Conservation (phyloP, 208 protist species). For the Trypanosoma boissoni region DNA sequence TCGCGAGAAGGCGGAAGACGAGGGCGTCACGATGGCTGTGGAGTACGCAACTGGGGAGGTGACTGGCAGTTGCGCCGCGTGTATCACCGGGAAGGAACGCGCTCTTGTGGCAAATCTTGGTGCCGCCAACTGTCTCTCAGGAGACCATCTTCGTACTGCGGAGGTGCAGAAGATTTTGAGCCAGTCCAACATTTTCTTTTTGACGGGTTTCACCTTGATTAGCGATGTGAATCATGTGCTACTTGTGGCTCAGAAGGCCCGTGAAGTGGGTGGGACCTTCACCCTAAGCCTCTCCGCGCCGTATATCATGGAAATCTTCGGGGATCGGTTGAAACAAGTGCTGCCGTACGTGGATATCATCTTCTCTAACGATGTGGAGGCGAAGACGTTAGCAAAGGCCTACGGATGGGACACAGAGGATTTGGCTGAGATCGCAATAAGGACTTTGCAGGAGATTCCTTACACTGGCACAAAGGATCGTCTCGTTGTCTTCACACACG, state of each 20-base stretch:
- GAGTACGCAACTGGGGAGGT: conserved; percentile 82
- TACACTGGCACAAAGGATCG: conserved; percentile 84
- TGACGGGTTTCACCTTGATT: conserved; percentile 96
- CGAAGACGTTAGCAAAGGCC: conserved; percentile 64
- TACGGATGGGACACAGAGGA: conserved; percentile 76
- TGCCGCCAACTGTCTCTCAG: conserved; percentile 96
- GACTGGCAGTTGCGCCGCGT: conserved; percentile 97
- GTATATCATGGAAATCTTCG: conserved; percentile 97
- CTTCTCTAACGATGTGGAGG: conserved; percentile 97
- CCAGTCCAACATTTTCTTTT: conserved; percentile 85
- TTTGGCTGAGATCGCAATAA: conserved; percentile 82
- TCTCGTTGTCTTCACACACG: conserved; percentile 96
- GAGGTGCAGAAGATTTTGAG: conserved; percentile 50
- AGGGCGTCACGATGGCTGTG: conserved; percentile 89
- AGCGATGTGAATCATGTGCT: conserved; percentile 92
- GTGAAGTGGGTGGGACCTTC: conserved; percentile 80
- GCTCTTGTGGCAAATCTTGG: conserved; percentile 96
- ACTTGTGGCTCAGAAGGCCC: conserved; percentile 88
- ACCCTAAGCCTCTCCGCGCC: conserved; percentile 96
- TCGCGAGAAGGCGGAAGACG: conserved; percentile 67
- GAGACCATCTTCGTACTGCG: conserved; percentile 81
- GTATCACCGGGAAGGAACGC: conserved; percentile 93
- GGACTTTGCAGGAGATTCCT: conserved; percentile 61
- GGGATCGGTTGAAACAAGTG: conserved; percentile 75
- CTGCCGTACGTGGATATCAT: conserved; percentile 94